Percentiles rank a stretch among this genome's conserved stretches.
Conservation (phyloP, 2,329 filamentous ascomycete species). For the Aspergillus hortae region DNA sequence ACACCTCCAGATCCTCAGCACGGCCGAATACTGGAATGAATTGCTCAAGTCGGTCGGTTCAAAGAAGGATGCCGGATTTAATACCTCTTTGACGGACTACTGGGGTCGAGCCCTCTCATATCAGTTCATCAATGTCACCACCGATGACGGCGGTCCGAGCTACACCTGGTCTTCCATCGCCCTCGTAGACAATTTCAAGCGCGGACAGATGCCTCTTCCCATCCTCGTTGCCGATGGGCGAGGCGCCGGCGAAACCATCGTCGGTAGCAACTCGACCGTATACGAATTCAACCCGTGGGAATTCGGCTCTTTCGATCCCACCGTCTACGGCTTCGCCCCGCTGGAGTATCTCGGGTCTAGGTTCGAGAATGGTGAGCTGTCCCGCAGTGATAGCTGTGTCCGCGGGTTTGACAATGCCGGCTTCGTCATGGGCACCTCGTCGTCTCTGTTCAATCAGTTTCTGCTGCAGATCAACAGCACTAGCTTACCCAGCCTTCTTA, state of each 20-base stretch:
- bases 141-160: constrained; percentile 62
- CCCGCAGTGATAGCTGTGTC: constrained; percentile 55
- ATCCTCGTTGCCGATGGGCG: constrained; percentile 69
- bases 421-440: constrained; percentile 82
- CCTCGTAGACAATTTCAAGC: constrained; percentile 57
- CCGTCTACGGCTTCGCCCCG: constrained; percentile 67
- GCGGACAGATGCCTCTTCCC: constrained; percentile 66
- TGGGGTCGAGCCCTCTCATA: constrained; percentile 83
- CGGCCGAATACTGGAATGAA: constrained; percentile 60
- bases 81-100: constrained; percentile 76
- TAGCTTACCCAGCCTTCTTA: constrained; percentile 50
- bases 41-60: constrained; percentile 55
- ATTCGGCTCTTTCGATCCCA: constrained; percentile 73
- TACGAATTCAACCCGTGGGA: constrained; percentile 79
- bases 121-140: constrained; percentile 72
- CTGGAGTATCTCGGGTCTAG: constrained; percentile 69
- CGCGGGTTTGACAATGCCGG: constrained; percentile 78
- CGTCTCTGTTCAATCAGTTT: constrained; percentile 77
- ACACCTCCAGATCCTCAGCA: constrained; percentile 42
- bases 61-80: constrained; percentile 63
- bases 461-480: constrained; percentile 61
- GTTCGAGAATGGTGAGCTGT: constrained; percentile 61
- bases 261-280: constrained; percentile 70
- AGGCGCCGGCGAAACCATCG: constrained; percentile 56
- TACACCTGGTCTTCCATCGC: constrained; percentile 83